These are phyloP conservation scores for Sporothrix protearum DNA, from an alignment of 2,329 filamentous ascomycete genomes.

Conservation along the genomic window DNA sequence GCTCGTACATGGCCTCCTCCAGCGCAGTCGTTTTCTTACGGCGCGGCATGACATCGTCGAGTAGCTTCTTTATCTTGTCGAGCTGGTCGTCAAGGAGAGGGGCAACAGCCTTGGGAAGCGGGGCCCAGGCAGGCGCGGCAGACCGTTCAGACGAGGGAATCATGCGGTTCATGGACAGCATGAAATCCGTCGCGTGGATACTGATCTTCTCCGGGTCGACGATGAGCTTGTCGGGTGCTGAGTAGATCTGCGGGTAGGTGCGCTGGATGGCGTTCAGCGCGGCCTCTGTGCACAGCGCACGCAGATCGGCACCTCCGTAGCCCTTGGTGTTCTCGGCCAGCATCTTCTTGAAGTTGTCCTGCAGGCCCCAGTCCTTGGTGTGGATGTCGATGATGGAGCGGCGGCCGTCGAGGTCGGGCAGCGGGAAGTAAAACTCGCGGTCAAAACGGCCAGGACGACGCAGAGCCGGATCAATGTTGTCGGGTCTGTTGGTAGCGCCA, in stretches of 20 bases:
- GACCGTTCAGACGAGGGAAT: constrained; percentile 92
- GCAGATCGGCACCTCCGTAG: constrained; percentile 86
- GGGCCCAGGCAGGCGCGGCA: constrained; percentile 75
- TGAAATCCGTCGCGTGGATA: constrained; percentile 90
- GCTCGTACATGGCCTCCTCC: constrained; percentile 89
- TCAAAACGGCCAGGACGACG: constrained; percentile 93
- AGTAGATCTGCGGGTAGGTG: constrained; percentile 94
- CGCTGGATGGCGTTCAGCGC: constrained; percentile 93
- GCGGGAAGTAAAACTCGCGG: constrained; percentile 94
- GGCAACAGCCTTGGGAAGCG: constrained; percentile 74
- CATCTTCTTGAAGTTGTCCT: constrained; percentile 73
- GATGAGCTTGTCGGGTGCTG: constrained; percentile 80
- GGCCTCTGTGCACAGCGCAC: constrained; percentile 92
- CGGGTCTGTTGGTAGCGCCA: constrained; percentile 94
- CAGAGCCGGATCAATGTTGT: constrained; percentile 94
- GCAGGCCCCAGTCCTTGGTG: constrained; percentile 87
- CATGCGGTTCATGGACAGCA: constrained; percentile 94
- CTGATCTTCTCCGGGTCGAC: constrained; percentile 82
- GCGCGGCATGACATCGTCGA: constrained; percentile 76
- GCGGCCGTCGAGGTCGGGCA: constrained; percentile 76
- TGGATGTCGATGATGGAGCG: constrained; percentile 91
- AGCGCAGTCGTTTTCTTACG: constrained; percentile 84
- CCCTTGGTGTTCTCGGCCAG: constrained; percentile 89
- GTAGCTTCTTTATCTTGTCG: constrained; percentile 59
- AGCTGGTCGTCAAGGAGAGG: constrained; percentile 76